These are phyloP conservation scores for Kwoniella sp. DNA, from an alignment of 768 basidiomycete species.

Conservation along the genomic window DNA sequence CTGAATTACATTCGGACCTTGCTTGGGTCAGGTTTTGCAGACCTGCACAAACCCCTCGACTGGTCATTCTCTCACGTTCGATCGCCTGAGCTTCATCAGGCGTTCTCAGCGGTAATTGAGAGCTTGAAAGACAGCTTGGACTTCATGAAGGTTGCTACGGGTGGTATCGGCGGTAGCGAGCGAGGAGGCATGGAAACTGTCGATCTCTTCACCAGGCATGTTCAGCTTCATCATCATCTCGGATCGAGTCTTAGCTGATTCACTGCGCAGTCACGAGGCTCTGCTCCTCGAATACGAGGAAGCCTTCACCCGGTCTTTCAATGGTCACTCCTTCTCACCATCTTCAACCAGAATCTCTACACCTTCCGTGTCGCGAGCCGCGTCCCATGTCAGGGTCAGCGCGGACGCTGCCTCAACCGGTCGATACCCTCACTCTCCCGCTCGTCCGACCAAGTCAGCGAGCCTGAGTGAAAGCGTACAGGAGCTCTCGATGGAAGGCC, in stretches of 20 bases:
- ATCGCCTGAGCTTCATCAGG: conserved; percentile 62
- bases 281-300: conserved; percentile 88
- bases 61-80: conserved; percentile 93
- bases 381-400: conserved; percentile 19
- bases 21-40: conserved; percentile 87
- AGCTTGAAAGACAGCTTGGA: conserved; percentile 86
- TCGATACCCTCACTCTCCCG: conserved; percentile 32
- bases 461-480: conserved; percentile 3
- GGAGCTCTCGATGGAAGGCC: neutral
- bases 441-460: conserved; percentile 19
- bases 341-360: conserved; percentile 19
- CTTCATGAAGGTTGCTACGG: conserved; percentile 84
- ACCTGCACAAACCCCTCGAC: conserved; percentile 79
- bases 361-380: conserved; percentile 51
- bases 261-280: conserved; percentile 70
- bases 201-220: conserved; percentile 85
- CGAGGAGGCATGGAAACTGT: conserved; percentile 78
- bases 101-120: conserved; percentile 80
- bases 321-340: conserved; percentile 15
- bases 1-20: conserved; percentile 86
- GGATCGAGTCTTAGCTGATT: neutral
- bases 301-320: conserved; percentile 66
- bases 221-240: neutral
- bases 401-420: neutral
- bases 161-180: conserved; percentile 60